Evolutionary conservation across 139 green algal genomes (phyloP).

Genomic region (Tetradesmus obliquus): DNA sequence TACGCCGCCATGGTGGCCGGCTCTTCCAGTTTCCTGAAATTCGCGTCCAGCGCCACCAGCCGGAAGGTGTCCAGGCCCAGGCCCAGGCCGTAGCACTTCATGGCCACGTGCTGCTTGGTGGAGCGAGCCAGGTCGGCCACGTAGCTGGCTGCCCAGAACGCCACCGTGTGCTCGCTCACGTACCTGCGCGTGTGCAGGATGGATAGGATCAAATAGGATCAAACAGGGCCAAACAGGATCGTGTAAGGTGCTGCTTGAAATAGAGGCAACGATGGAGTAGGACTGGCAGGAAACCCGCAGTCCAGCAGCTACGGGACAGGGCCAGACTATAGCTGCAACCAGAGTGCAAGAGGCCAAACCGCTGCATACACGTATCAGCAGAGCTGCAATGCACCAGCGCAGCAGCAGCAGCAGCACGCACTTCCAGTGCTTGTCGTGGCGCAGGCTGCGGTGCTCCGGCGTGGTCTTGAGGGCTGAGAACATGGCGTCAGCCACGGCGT

Average conservation of each 20-base stretch:
- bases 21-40: constrained; percentile 92
- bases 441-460: constrained; percentile 58
- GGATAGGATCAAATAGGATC: not conserved
- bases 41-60: constrained; percentile 93
- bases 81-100: constrained; percentile 97
- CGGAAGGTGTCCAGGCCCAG: constrained; percentile 97
- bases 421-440: constrained; percentile 98
- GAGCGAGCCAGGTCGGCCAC: constrained; percentile 78
- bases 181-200: constrained; percentile 67
- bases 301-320: too few species aligned
- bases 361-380: too few species aligned
- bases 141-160: constrained; percentile 93
- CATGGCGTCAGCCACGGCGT: constrained; percentile 92
- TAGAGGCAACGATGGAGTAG: too few species aligned
- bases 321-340: too few species aligned
- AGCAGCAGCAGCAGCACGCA: not conserved
- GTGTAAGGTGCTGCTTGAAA: too few species aligned
- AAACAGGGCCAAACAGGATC: too few species aligned
- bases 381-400: too few species aligned
- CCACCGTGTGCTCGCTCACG: constrained; percentile 92
- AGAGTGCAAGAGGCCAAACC: too few species aligned
- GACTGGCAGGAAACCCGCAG: too few species aligned
- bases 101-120: constrained; percentile 81
- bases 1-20: constrained; percentile 69
- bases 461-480: constrained; percentile 83